Evolutionary conservation across 345 rosid genomes (phyloP).

Genomic region (Jatropha curcas): DNA sequence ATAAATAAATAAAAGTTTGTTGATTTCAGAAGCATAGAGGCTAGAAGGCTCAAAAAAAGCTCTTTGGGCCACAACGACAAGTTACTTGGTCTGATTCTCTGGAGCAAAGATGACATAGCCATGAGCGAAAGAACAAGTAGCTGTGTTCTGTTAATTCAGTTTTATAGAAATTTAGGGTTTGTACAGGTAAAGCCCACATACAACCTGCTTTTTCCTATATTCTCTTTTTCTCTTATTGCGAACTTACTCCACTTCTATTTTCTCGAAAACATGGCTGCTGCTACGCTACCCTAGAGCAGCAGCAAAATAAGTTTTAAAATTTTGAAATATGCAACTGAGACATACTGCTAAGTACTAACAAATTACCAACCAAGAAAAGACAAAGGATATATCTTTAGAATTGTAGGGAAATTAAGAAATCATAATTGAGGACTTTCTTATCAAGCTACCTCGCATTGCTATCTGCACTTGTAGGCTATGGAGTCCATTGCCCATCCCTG

Average conservation of each 20-base stretch:
- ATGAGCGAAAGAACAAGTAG: background rate
- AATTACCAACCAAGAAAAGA: background rate
- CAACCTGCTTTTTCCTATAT: background rate
- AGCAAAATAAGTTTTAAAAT: background rate
- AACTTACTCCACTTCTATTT: no score
- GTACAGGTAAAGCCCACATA: background rate
- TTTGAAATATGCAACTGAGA: background rate
- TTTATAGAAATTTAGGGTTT: background rate
- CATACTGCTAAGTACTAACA: background rate
- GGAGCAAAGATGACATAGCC: background rate
- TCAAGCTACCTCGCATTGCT: slow-evolving; percentile 75
- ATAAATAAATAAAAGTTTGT: background rate
- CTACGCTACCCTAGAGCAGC: background rate
- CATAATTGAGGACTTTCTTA: slow-evolving; percentile 5
- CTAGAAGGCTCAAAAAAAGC: background rate
- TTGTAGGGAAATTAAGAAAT: background rate
- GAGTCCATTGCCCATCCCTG: slow-evolving; percentile 88
- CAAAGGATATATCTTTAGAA: background rate
- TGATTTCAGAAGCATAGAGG: background rate
- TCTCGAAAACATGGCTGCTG: background rate
- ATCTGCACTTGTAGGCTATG: slow-evolving; percentile 85
- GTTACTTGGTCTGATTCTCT: background rate
- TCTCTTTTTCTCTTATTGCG: slow-evolving; percentile 5
- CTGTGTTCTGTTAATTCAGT: background rate
- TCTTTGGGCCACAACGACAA: background rate